Evolutionary conservation across 2,329 filamentous ascomycete species (phyloP), one percentile per base, ranked within the genome.

Genomic region (Exserohilum turcica): DNA sequence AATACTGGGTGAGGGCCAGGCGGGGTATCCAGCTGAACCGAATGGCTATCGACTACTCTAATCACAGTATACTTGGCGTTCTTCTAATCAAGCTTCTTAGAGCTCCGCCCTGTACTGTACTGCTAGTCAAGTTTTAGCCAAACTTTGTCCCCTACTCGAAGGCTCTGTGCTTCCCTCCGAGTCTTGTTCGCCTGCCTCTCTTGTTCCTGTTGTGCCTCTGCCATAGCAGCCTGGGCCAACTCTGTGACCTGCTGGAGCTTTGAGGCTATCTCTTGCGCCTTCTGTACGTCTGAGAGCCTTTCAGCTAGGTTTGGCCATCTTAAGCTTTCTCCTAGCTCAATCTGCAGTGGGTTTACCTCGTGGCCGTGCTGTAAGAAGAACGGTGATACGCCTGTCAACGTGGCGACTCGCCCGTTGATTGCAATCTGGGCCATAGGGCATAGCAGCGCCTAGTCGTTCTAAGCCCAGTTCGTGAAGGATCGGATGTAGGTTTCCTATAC

Each of bases 361-460:
- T 48, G 35, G 13, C 45, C 37, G 18, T 48, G 45, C 12, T 31
- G 8, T 0, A 47, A n/a, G 16, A 47, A 39, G 44, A 47, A 47
- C 2, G 35, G 35, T 3, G 19, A 18, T 19, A 48, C 5, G 6
- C 37, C 18, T 5, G 37, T 52, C 1, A 38, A 42, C 2, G 37
- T 12, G 3, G 43, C 16, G 1, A 42, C 9, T 15, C 36, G 19
- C 12, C n/a, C 18, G 13, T 52, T 48, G 7, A 40, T 36, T 24
- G 35, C 43, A 2, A 21, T n/a, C 16, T 31, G 3, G n/a, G 32
- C 43, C 5, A 38, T 52, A 13, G 43, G 38, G 10, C 24, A 32
- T 9, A 37, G 29, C 7, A 3, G 2, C 6, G 19, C 10, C 43
- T 12, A 52, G 24, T 48, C 16, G 1, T 47, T 31, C 21, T 48